These are phyloP conservation scores for Actinomucor elegans DNA, from an alignment of 371 early-diverging fungal genomes.

Conservation along the genomic window DNA sequence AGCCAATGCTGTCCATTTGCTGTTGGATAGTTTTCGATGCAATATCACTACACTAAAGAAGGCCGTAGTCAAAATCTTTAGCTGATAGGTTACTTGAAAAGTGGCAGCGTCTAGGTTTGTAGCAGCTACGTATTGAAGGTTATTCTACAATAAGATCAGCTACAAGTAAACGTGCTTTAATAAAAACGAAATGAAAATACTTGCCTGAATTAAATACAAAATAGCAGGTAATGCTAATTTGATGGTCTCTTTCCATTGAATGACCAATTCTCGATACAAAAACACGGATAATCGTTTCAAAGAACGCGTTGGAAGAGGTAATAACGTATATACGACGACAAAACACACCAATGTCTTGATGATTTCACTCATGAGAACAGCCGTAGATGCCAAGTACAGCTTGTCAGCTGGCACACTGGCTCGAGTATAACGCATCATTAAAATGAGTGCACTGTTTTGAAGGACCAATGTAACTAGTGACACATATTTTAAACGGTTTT, in stretches of 20 bases:
- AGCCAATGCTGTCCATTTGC: slow-evolving; percentile 85
- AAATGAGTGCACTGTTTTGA: slow-evolving; percentile 85
- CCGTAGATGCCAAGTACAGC: slow-evolving; percentile 80
- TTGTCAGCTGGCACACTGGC: slow-evolving; percentile 44
- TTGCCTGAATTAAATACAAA: slow-evolving; percentile 86
- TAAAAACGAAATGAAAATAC: neutral
- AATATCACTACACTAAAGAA: slow-evolving; percentile 86
- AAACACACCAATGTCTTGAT: slow-evolving; percentile 76
- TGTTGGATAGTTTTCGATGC: slow-evolving; percentile 56
- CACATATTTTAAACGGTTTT: slow-evolving; percentile 44
- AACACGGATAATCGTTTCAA: slow-evolving; percentile 16
- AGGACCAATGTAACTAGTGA: slow-evolving; percentile 84
- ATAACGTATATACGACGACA: slow-evolving; percentile 44
- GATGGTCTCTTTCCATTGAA: slow-evolving; percentile 39
- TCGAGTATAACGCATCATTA: slow-evolving; percentile 84
- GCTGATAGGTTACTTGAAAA: slow-evolving; percentile 95
- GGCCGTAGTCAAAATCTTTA: slow-evolving; percentile 96
- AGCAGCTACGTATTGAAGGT: slow-evolving; percentile 91
- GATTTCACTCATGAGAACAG: slow-evolving; percentile 87
- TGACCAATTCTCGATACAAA: slow-evolving; percentile 39
- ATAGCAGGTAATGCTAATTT: slow-evolving; percentile 83
- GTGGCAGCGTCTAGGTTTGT: slow-evolving; percentile 91
- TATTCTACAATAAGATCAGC: slow-evolving; percentile 58
- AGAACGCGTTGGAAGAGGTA: slow-evolving; percentile 27
- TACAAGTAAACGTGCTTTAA: neutral